Base-by-base conservation (phyloP, 192 early-diverging fungal species). In the Dissophora globulifera region DNA sequence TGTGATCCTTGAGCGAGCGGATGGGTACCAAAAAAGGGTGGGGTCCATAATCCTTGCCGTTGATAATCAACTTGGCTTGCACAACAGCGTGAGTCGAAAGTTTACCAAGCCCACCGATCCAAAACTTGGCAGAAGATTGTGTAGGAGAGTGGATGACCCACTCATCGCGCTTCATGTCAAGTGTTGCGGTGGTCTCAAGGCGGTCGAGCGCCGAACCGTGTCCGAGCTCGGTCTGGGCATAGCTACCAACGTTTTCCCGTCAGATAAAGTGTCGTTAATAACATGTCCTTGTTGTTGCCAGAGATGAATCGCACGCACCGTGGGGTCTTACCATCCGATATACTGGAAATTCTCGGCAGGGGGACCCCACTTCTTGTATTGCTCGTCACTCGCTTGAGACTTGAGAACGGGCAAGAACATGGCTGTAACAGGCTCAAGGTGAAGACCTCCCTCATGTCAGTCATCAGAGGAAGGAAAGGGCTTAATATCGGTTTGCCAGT, bases 191-290 rank as follows among this genome's bases (percentile, higher is more conserved):
- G 5, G 94, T 96, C 79, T 96, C 94, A 20, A 96, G 84, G 1
- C 92, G 92, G 81, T 91, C 89, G n/a, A 96, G 85, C 47, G 94
- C 94, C 19, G 89, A 92, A 3, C 93, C 93, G 40, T 93, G 89
- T 17, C 82, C 74, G 50, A 78, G 84, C 57, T 87, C 86, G 19
- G 86, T 87, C 45, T 86, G 86, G 19, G 86, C 84, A 51, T 87
- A 87, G 45, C 72, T 80, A n/a, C n/a, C n/a, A n/a, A n/a, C n/a
- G n/a, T n/a, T n/a, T n/a, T n/a, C n/a, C n/a, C n/a, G n/a, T n/a
- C n/a, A n/a, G n/a, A n/a, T n/a, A n/a, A n/a, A n/a, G n/a, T n/a
- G n/a, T n/a, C n/a, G n/a, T n/a, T n/a, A n/a, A n/a, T n/a, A n/a
- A n/a, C n/a, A n/a, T n/a, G n/a, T n/a, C n/a, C n/a, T n/a, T n/a